Percentiles rank a stretch among this genome's conserved stretches.
Evolutionary conservation across 768 basidiomycete genomes (phyloP).

Genomic region (Boletus vermiculosoides): DNA sequence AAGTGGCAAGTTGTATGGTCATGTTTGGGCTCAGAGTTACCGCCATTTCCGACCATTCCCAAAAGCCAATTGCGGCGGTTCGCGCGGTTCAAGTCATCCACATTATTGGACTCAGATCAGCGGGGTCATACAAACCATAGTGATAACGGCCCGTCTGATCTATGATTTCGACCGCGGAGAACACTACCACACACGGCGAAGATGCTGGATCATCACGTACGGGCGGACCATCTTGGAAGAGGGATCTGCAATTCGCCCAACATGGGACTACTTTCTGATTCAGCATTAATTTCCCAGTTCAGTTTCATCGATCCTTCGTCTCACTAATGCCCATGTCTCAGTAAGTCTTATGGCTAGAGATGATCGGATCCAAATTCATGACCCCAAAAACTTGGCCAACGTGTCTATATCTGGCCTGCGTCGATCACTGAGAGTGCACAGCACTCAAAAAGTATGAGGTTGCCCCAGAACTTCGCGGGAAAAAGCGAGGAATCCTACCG

Average conservation of each 20-base stretch:
- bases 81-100: not conserved
- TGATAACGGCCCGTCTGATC: not conserved
- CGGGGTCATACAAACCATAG: not conserved
- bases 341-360: not conserved
- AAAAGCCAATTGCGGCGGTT: not conserved
- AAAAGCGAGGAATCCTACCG: not conserved
- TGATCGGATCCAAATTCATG: not conserved
- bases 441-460: not conserved
- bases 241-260: not conserved
- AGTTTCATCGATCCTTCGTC: not conserved
- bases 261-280: not conserved
- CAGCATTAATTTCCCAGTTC: not conserved
- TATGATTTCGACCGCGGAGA: not conserved
- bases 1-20: conserved; percentile 9
- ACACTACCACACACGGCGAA: not conserved
- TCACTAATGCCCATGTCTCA: not conserved
- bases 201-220: not conserved
- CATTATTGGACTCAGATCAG: not conserved
- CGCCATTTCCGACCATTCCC: not conserved
- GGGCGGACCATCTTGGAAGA: not conserved
- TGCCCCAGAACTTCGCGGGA: not conserved
- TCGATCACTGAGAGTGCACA: not conserved
- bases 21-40: conserved; percentile 4
- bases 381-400: not conserved
- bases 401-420: not conserved